Evolutionary conservation across 2,329 filamentous ascomycete species (phyloP).

Genomic region (Shiraia sp.): DNA sequence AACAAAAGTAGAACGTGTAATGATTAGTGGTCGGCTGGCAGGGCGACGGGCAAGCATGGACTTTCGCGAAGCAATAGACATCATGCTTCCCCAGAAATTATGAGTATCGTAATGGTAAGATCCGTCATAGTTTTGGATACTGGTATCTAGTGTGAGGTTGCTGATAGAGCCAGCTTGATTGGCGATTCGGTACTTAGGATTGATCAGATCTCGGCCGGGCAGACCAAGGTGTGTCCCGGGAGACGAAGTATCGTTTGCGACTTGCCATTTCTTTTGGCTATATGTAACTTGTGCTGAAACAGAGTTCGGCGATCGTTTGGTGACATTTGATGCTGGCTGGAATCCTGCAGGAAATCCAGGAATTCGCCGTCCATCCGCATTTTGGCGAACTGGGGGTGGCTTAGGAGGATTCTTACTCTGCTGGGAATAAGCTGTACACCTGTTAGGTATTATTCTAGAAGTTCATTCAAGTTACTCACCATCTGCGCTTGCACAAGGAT

Average conservation of each 20-base stretch:
- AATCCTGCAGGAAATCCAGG: constrained; percentile 71
- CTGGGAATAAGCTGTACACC: constrained; percentile 36
- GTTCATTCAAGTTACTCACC: constrained; percentile 6
- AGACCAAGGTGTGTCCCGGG: constrained; percentile 54
- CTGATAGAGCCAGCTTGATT: constrained; percentile 53
- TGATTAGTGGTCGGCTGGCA: constrained; percentile 66
- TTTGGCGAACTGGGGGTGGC: constrained; percentile 64
- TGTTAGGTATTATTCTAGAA: background rate
- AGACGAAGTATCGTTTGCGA: constrained; percentile 41
- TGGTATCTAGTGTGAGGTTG: constrained; percentile 62
- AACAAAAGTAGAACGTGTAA: constrained; percentile 75
- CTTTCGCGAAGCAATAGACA: constrained; percentile 67
- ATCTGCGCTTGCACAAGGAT: constrained; percentile 53
- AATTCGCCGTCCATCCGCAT: constrained; percentile 62
- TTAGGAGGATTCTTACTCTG: constrained; percentile 60
- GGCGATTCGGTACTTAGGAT: constrained; percentile 67
- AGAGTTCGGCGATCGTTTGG: constrained; percentile 13
- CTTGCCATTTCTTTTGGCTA: constrained; percentile 13
- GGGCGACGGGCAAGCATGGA: constrained; percentile 70
- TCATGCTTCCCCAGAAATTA: constrained; percentile 76
- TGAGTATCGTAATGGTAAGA: constrained; percentile 73
- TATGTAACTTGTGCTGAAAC: constrained; percentile 4
- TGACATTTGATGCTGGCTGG: constrained; percentile 55
- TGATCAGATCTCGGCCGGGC: constrained; percentile 65
- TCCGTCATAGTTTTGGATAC: constrained; percentile 69